Evolutionary conservation across 2,329 filamentous ascomycete species (phyloP), one percentile per base, ranked within the genome.

Genomic region (Huntiella bhutanensis): DNA sequence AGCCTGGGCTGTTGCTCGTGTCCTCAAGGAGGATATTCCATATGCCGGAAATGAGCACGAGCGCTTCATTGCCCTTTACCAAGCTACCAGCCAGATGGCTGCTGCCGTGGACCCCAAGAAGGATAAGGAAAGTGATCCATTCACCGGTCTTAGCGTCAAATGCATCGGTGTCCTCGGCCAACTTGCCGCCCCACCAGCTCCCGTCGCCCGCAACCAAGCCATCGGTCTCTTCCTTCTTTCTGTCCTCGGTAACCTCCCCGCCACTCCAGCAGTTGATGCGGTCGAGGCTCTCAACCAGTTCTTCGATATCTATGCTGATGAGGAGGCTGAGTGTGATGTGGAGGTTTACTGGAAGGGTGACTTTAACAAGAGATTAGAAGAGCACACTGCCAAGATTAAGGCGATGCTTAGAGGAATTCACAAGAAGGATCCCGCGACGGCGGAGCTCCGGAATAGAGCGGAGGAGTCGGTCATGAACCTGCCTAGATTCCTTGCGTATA

Each of bases 221-320:
- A 70, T 81, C 46, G 76, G 75, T 41, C 63, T 71, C 12, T 81
- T 80, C 57, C 62, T 82, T 42, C 52, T 80, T 45, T 72, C 68
- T 2, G 57, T 75, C 4, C 59, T 79, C 32, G 62, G 66, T 32
- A 59, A 59, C 7, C 60, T 72, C 13, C 71, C 74, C 4, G 61
- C 68, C 39, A 70, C 69, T 1, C 64, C 72, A 1, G 59, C 67
- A 1, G 75, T 74, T 2, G 73, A 79, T 40, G 65, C 66, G 4
- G 67, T 81, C 32, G 77, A 81, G 60, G 72, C 74, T 12, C 60
- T 81, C 38, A 74, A 80, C 59, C 74, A 79, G 57, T 51, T 82
- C 13, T 78, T 79, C 53, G 77, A 81, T 53, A 67, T 82, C 5
- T 82, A 81, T 58, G 71, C 68, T 19, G 73, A 81, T 55, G 73